These are phyloP conservation scores for Magnaporthales sp. DNA, from an alignment of 2,329 filamentous ascomycete genomes.

Conservation along the genomic window DNA sequence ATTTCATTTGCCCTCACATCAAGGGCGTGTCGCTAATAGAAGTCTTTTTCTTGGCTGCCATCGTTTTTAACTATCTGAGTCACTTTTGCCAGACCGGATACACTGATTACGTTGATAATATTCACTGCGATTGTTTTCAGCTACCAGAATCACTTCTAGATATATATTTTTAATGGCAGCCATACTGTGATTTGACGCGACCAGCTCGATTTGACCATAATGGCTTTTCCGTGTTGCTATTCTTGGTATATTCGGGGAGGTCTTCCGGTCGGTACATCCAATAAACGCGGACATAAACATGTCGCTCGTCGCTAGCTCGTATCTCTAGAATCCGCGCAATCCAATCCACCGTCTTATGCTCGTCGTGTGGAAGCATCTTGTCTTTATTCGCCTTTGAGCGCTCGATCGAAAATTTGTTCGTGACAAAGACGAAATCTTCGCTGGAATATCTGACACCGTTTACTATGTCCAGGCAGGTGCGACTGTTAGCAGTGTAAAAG, in stretches of 20 bases:
- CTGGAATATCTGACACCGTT: conserved; percentile 49
- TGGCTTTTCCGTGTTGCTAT: conserved; percentile 53
- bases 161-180: too few species aligned
- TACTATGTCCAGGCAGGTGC: conserved; percentile 28
- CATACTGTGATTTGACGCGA: conserved; percentile 68
- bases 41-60: conserved; percentile 51
- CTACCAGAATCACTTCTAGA: background rate
- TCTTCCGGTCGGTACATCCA: too few species aligned
- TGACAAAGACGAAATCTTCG: conserved; percentile 50
- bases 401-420: conserved; percentile 48
- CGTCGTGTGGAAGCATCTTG: conserved; percentile 12
- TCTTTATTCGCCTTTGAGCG: conserved; percentile 36
- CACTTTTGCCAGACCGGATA: conserved; percentile 52
- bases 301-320: conserved; percentile 58
- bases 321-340: conserved; percentile 72
- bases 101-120: conserved; percentile 63
- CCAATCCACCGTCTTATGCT: conserved; percentile 50
- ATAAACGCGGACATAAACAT: conserved; percentile 69
- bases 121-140: conserved; percentile 42
- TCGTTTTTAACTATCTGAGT: conserved; percentile 62
- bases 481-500: background rate
- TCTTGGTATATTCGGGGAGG: conserved; percentile 48
- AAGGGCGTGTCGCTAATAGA: conserved; percentile 58
- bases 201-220: conserved; percentile 58
- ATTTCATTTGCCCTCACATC: conserved; percentile 48